Evolutionary conservation across 441 rosid species (phyloP).

Genomic region (Iberis amara): DNA sequence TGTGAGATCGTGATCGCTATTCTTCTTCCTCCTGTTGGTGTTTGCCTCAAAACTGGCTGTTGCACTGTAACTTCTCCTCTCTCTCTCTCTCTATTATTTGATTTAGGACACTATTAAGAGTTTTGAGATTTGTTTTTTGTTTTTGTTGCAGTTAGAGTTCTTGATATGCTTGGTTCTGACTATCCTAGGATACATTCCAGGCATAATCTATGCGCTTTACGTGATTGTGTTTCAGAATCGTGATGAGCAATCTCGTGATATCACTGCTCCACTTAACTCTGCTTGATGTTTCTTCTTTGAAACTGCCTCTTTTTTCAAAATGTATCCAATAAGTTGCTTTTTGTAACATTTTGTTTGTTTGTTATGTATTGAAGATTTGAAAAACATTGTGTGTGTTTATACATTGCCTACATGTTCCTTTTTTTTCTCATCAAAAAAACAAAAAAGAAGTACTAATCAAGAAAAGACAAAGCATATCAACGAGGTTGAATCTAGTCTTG

Average conservation of each 20-base stretch:
- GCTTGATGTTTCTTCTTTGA: conserved; percentile 15
- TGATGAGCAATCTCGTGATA: conserved; percentile 11
- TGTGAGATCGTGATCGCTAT: conserved; percentile 79
- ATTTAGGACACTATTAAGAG: too few species aligned
- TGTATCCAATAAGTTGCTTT: too few species aligned
- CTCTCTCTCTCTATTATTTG: neutral
- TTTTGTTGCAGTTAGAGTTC: conserved; percentile 18
- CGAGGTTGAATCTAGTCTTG: too few species aligned
- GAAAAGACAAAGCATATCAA: too few species aligned
- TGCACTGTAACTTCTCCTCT: conserved; percentile 46
- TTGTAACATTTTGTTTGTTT: too few species aligned
- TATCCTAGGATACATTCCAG: conserved; percentile 24
- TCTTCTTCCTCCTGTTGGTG: conserved; percentile 80
- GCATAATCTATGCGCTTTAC: conserved; percentile 22
- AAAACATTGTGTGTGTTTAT: too few species aligned
- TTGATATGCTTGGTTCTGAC: conserved; percentile 22
- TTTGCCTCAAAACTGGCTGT: conserved; percentile 71
- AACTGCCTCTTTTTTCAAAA: too few species aligned
- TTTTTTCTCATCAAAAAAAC: too few species aligned
- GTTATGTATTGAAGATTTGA: too few species aligned
- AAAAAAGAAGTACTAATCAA: too few species aligned
- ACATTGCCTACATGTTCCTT: too few species aligned
- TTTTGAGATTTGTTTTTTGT: neutral
- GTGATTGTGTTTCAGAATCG: conserved; percentile 24
- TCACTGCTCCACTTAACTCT: conserved; percentile 21